phyloP scores from a whole-genome alignment of 257 asterid genomes.

The Lavandula angustifolia region DNA sequence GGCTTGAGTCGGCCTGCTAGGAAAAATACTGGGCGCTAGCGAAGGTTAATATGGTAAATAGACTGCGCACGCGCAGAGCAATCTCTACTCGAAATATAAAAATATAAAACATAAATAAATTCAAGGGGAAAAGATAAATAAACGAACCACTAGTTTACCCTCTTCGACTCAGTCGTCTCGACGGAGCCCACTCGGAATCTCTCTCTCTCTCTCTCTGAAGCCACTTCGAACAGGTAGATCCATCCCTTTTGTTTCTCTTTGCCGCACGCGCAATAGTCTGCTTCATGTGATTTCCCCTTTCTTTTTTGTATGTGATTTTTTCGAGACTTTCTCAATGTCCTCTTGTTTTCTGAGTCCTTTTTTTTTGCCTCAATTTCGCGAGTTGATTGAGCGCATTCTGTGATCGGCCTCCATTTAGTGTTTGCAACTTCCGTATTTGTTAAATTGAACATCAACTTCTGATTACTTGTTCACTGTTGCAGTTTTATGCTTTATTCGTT shows the following conservation, averaged over 20 bases:
- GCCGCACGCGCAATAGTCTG: background rate
- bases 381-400: conserved; percentile 18
- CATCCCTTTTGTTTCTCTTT: background rate
- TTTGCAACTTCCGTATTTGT: background rate
- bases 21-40: too few species aligned
- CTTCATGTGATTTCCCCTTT: conserved; percentile 11
- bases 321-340: background rate
- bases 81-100: background rate
- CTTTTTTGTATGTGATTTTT: background rate
- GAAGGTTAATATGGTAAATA: background rate
- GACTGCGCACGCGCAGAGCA: conserved; percentile 25
- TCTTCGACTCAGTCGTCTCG: conserved; percentile 8
- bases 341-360: background rate
- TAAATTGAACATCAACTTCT: background rate
- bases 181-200: conserved; percentile 29
- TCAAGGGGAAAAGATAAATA: background rate
- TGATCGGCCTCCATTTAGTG: conserved; percentile 36
- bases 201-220: conserved; percentile 19
- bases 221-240: conserved; percentile 33
- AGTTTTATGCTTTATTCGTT: background rate
- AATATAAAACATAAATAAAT: background rate
- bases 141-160: conserved; percentile 15
- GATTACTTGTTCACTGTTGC: background rate
- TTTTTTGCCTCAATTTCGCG: conserved; percentile 21
- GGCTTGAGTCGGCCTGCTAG: background rate